Conservation (phyloP, 129 eudicot genomes). For the carrot (Daucus carota) region DNA sequence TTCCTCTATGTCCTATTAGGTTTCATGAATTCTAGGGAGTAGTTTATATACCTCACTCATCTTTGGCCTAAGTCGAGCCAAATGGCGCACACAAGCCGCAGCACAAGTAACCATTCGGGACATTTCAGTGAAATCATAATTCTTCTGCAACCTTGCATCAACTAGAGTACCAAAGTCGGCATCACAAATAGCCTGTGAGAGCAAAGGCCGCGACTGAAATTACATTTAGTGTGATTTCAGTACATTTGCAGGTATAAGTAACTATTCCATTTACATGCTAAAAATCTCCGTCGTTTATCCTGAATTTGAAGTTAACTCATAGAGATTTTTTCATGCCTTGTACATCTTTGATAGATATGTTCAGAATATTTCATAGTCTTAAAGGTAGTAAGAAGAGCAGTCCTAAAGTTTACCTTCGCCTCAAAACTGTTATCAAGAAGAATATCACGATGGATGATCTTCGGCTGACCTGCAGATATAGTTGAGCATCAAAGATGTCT, state of each 20-base stretch:
- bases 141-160: conserved; percentile 17
- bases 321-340: neutral
- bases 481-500: conserved; percentile 1
- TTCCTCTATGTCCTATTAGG: neutral
- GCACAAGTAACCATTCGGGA: conserved; percentile 78
- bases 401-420: conserved; percentile 46
- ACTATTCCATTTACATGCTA: neutral
- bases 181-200: conserved; percentile 54
- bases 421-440: conserved; percentile 77
- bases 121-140: conserved; percentile 57
- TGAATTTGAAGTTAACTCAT: neutral
- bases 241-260: neutral
- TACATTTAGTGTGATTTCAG: neutral
- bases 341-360: neutral
- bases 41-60: conserved; percentile 60
- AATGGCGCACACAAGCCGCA: conserved; percentile 71
- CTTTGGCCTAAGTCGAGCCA: conserved; percentile 67
- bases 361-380: neutral
- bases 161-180: conserved; percentile 40
- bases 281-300: neutral
- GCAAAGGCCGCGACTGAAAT: conserved; percentile 38
- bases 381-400: neutral
- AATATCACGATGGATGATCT: conserved; percentile 90
- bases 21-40: neutral
- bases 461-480: conserved; percentile 63